Percentiles rank a stretch among this genome's conserved stretches.
phyloP scores from a whole-genome alignment of 441 rosid genomes.

The Metrosideros polymorpha region DNA sequence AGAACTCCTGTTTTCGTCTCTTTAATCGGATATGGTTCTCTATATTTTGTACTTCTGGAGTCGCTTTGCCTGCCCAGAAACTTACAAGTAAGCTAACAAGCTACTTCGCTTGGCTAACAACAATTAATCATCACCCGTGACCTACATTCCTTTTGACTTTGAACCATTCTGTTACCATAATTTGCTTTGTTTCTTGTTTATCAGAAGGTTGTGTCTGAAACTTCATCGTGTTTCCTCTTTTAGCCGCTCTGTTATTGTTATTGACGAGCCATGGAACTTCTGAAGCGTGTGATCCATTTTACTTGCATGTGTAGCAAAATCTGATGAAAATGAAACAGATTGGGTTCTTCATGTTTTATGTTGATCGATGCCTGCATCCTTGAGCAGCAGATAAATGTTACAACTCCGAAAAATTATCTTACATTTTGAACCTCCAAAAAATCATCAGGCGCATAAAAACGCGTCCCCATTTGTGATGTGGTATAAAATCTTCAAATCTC shows the following conservation, averaged over 20 bases:
- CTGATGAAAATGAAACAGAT: background rate
- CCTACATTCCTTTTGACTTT: background rate
- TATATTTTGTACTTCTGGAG: background rate
- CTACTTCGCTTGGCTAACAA: background rate
- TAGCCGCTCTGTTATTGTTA: background rate
- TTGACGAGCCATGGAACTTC: background rate
- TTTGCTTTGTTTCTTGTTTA: background rate
- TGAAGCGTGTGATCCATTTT: background rate
- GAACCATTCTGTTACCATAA: background rate
- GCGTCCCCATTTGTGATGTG: background rate
- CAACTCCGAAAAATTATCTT: background rate
- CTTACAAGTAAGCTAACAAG: background rate
- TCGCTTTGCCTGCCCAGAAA: background rate
- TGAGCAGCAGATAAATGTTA: background rate
- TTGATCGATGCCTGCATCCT: background rate
- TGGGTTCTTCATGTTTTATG: background rate
- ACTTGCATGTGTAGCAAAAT: background rate
- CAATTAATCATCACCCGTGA: background rate
- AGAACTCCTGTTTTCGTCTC: background rate
- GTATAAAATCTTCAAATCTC: background rate
- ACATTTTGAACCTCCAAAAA: background rate
- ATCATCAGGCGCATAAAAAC: background rate
- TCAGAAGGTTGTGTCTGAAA: background rate
- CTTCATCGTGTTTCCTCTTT: background rate
- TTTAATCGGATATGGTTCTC: background rate